Base-by-base conservation (phyloP, 805 yeast species). In the Torulaspora microellipsoides region DNA sequence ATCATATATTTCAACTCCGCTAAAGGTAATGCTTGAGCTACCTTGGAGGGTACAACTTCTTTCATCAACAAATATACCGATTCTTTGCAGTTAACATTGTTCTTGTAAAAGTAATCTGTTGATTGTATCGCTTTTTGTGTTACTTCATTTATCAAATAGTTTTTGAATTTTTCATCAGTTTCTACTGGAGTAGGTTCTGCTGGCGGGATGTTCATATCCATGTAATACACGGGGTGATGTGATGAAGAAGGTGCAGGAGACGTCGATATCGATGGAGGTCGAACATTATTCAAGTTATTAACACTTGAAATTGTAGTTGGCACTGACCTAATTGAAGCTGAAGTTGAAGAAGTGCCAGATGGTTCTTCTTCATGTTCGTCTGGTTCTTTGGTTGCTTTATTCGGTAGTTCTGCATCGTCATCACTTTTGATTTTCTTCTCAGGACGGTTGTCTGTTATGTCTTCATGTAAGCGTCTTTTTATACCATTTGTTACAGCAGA, bases 1-100 rank as follows among this genome's bases (percentile, higher is more conserved):
- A 95, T 85, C 41, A 86, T 75, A 56, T 88, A 89, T 57, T 85
- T 86, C 27, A 91, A 66, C 56, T 93, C 97, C 0, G 96, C 86
- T 47, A 91, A 69, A 1, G 97, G 83, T 7, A 79, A 66, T 3
- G 80, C 73, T 36, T 76, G 78, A 0, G 80, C 70, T 8, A 78
- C 68, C 48, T 74, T 76, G 5, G 78, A 75, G 1, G 84, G 84
- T 15, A 70, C 60, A 2, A 55, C 60, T 36, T 76, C 81, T 12
- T 77, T 77, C 69, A 76, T 65, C 7, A 77, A 40, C 43, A 77
- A 57, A 17, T 72, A 70, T 38, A 75, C 57, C 1, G 73, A 56
- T 27, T 76, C 73, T 28, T 67, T 66, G 7, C 72, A 64, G 45
- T 76, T 77, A 6, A 68, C 58, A 39, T 69, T 66, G 13, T 65